These are phyloP conservation scores for Ramaria rubella DNA, from an alignment of 768 basidiomycete genomes.

Conservation along the genomic window DNA sequence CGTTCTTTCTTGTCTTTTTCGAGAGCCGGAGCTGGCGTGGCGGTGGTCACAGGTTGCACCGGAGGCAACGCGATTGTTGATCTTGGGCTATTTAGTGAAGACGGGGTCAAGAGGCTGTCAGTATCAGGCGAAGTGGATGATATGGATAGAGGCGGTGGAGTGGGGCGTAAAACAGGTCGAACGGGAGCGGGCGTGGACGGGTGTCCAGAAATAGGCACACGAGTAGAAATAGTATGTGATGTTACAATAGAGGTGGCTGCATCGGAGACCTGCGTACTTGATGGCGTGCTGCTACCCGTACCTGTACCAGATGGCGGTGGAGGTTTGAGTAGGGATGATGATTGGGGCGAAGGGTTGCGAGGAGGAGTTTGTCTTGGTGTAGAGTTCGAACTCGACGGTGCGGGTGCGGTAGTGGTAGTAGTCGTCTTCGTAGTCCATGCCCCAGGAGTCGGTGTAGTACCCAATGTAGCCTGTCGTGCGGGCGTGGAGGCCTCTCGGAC, in stretches of 20 bases:
- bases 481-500: not conserved
- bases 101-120: constrained; percentile 53
- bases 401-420: not conserved
- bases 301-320: constrained; percentile 2
- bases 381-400: not conserved
- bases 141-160: constrained; percentile 28
- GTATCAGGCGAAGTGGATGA: constrained; percentile 39
- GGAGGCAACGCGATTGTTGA: constrained; percentile 37
- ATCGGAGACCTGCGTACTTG: constrained; percentile 4
- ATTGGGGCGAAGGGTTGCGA: not conserved
- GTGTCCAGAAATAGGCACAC: constrained; percentile 27
- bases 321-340: not conserved
- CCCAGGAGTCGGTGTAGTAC: not conserved
- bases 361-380: not conserved
- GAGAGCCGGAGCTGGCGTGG: constrained; percentile 30
- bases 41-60: constrained; percentile 26
- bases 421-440: constrained; percentile 8
- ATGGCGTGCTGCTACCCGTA: constrained; percentile 8
- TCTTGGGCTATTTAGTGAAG: constrained; percentile 38
- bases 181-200: constrained; percentile 26
- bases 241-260: not conserved
- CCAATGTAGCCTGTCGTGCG: not conserved
- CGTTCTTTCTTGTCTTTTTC: constrained; percentile 19
- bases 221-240: constrained; percentile 18
- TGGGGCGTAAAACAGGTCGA: constrained; percentile 18